phyloP scores from a whole-genome alignment of 2,329 filamentous ascomycete species.

The Allantophomopsis lycopodina region DNA sequence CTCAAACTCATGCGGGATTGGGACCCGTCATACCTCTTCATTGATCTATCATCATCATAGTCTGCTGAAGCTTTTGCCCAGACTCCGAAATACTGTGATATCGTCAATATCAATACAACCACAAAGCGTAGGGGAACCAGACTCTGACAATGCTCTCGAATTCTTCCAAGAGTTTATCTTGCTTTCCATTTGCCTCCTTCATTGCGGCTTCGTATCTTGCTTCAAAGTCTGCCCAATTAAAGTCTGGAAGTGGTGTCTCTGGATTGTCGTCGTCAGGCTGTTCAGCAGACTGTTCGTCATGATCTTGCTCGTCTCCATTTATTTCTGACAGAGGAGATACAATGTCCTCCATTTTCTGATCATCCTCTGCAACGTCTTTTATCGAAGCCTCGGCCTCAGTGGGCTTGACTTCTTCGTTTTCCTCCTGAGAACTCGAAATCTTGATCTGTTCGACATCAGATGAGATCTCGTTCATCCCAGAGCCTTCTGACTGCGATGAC shows the following conservation, averaged over 20 bases:
- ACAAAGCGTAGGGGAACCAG: conserved; percentile 6
- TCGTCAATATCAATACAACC: conserved; percentile 5
- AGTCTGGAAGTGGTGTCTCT: conserved; percentile 21
- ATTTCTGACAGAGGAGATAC: not conserved
- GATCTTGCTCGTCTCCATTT: not conserved
- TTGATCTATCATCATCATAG: conserved; percentile 64
- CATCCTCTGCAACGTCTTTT: not conserved
- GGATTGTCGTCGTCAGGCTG: not conserved
- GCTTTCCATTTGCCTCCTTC: conserved; percentile 42
- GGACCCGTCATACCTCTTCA: conserved; percentile 46
- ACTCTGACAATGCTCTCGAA: conserved; percentile 53
- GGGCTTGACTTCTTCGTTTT: not conserved
- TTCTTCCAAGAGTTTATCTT: conserved; percentile 50
- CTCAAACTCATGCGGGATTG: conserved; percentile 2
- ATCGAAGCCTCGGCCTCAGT: not conserved
- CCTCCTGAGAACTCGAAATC: no score
- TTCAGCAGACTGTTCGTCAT: no score
- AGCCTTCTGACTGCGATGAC: no score
- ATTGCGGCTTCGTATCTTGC: conserved; percentile 55
- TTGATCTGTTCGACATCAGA: no score
- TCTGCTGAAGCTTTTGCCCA: conserved; percentile 64
- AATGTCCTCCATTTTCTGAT: not conserved
- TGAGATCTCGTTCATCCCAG: no score
- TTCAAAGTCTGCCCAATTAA: conserved; percentile 69
- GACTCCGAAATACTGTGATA: conserved; percentile 55